Evolutionary conservation across 805 yeast genomes (phyloP), one percentile per base, ranked within the genome.

Genomic region (Wickerhamomyces bisporus): DNA sequence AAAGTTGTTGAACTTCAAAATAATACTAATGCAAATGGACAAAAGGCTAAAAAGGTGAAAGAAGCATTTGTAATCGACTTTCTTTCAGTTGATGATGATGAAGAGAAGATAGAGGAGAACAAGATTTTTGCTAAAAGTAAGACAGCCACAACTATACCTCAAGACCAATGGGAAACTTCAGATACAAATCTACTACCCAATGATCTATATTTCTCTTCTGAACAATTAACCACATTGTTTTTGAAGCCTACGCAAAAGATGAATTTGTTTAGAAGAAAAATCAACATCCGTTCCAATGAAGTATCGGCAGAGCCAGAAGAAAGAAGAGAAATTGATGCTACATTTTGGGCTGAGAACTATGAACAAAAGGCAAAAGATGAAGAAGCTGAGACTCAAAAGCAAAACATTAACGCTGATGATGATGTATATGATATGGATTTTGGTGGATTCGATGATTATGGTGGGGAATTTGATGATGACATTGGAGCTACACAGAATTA

Each of bases 271-370:
- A 45, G 47, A 47, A 35, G 53, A 30, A 44, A 26, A 21, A 26
- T 36, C 10, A 35, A 40, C 12, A 30, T 30, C 16, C 32, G 30
- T 16, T 2, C 23, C 5, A 25, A 31, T n/a, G 37, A 35, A 9
- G n/a, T 35, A 8, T 32, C 31, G 15, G 24, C 35, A 27, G 47
- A 38, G 26, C 24, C 38, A 12, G 47, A 39, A 16, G 47, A 45
- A 7, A 56, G 57, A 10, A 65, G 66, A 21, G 67, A 65, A 48
- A 64, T 83, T 0, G 88, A 85, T 52, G 86, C 81, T 43, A 70
- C 75, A 25, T 82, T 70, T 50, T 86, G 89, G 82, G 91, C 93
- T 2, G 68, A 66, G 24, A 78, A 73, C 49, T 82, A 79, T 56
- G 64, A 69, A 36, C 61, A 57, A 13, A 45, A 54, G 27, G 71